A percentile compares a stretch with the other conserved stretches of the same genome.
Conservation (phyloP, 2,329 filamentous ascomycete genomes). For the Fusarium citri region DNA sequence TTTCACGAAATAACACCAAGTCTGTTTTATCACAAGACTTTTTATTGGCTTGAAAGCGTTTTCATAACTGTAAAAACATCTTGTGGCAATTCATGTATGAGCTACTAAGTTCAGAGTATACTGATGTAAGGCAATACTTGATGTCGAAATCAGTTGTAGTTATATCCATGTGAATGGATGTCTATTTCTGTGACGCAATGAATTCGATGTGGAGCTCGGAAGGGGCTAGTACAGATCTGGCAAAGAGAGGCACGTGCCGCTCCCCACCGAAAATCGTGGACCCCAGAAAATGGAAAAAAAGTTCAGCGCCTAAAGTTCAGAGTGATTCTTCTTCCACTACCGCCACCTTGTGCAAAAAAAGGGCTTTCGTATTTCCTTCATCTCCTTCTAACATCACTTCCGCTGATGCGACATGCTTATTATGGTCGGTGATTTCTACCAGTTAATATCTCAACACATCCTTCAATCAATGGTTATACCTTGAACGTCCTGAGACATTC, state of each 20-base stretch:
- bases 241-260: constrained; percentile 46
- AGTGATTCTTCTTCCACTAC: constrained; percentile 23
- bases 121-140: neutral
- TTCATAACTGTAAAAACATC: too few relatives aligned
- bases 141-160: neutral
- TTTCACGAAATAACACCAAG: constrained; percentile 22
- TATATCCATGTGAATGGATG: neutral
- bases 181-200: constrained; percentile 20
- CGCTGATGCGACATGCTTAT: constrained; percentile 37
- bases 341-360: constrained; percentile 13
- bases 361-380: constrained; percentile 7
- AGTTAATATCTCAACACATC: constrained; percentile 37
- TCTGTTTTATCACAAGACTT: neutral
- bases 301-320: constrained; percentile 31
- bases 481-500: constrained; percentile 26
- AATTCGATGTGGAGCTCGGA: constrained; percentile 21
- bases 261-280: constrained; percentile 43
- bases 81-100: neutral
- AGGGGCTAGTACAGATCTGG: constrained; percentile 1
- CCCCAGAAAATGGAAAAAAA: constrained; percentile 44
- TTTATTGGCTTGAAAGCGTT: neutral
- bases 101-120: neutral
- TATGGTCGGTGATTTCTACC: constrained; percentile 44
- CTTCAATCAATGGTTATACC: constrained; percentile 43
- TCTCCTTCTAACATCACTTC: constrained; percentile 11